Base-by-base conservation (phyloP, 2,329 filamentous ascomycete species). In the Daldinia sp. region DNA sequence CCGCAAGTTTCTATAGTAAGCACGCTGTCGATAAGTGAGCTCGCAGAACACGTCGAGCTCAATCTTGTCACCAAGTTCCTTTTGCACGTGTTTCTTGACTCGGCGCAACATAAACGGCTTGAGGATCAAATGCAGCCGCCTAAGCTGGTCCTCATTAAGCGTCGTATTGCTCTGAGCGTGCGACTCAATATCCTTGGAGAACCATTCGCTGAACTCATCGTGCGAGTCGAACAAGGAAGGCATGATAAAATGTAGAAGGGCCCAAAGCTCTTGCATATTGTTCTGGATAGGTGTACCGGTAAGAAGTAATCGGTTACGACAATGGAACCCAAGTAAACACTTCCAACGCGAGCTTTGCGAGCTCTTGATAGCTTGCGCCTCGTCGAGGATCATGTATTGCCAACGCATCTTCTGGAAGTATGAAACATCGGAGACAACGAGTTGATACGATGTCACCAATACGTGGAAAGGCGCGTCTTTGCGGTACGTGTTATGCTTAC, bases 371-470 rank as follows among this genome's bases (percentile, higher is more conserved):
- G 96, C 96, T 79, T 99, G 96, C 1, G 96, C 96, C 81, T 99
- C 96, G 75, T 99, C 96, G 44, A 99, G 88, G 80, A 99, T 98
- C 96, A 99, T 99, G 84, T 99, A 98, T 82, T 98, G 96, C 96
- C 96, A 99, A 75, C 92, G 92, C 87, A 99, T 96, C 85, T 98
- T 98, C 82, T 98, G 95, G 84, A 99, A 98, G 81, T 99, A 99
- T 67, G 94, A 91, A 1, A 97, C 93, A 79, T 99, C 96, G 28
- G 94, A 93, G 20, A 99, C 96, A 28, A 99, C 96, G 41, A 99
- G 86, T 81, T 99, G 96, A 79, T 99, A 99, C 0, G 95, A 98
- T 0, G 96, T 99, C 54, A 99, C 90, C 58, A 98, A 89, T 59
- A 99, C 94, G 78, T 99, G 96, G 84, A 99, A 98, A 13, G 94